phyloP scores from a whole-genome alignment of 441 rosid genomes.

The Adansonia grandidieri region DNA sequence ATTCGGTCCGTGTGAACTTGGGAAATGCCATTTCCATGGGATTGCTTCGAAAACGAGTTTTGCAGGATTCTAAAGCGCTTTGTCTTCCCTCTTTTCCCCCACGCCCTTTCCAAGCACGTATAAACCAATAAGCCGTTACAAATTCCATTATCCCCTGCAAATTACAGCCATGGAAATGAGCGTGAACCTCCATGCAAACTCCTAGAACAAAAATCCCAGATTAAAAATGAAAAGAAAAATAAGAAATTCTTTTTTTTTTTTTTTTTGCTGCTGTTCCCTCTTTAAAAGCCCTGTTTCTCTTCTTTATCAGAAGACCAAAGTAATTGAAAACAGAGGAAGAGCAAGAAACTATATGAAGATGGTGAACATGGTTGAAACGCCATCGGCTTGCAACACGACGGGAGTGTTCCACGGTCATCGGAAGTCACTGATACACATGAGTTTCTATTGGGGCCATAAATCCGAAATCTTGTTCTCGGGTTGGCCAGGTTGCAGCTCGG shows the following conservation, averaged over 20 bases:
- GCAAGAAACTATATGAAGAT: not conserved
- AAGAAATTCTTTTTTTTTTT: not conserved
- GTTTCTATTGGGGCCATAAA: not conserved
- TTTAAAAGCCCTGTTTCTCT: not conserved
- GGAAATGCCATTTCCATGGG: not conserved
- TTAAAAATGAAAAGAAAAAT: not conserved
- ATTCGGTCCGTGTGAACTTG: not conserved
- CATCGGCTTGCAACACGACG: not conserved
- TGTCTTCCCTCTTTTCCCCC: no score
- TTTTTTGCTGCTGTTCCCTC: not conserved
- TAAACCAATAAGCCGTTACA: no score
- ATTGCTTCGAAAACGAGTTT: not conserved
- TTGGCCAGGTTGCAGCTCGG: conserved; percentile 67
- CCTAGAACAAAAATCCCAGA: not conserved
- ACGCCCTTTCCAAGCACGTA: no score
- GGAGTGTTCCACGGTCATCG: not conserved
- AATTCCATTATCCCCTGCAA: no score
- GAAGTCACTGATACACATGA: not conserved
- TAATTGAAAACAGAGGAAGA: not conserved
- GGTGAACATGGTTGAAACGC: not conserved
- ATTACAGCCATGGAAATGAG: no score
- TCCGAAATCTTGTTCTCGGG: conserved; percentile 57
- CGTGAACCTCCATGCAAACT: no score
- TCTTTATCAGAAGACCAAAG: not conserved
- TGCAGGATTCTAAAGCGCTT: conserved; percentile 1